Evolutionary conservation across 108 stramenopile genomes (phyloP).

Genomic region (Skeletonema grethae): DNA sequence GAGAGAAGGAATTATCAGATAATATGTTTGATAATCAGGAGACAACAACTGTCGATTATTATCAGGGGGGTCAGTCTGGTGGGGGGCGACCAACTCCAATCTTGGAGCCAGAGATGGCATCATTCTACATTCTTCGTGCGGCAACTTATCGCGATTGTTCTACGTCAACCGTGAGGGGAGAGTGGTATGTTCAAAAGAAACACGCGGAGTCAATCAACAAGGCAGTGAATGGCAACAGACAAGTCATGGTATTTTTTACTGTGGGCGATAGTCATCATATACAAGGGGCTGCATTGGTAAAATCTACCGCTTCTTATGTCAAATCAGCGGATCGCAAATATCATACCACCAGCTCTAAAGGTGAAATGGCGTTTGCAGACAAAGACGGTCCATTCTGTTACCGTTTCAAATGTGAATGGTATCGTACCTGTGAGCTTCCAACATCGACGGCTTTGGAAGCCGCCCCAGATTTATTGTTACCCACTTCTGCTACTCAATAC

Average conservation of each 20-base stretch:
- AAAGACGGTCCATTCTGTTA: slow-evolving; percentile 60
- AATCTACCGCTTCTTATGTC: slow-evolving; percentile 57
- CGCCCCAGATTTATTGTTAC: slow-evolving; percentile 76
- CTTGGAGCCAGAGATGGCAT: slow-evolving; percentile 80
- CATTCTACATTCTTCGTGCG: slow-evolving; percentile 76
- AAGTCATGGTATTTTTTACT: slow-evolving; percentile 88
- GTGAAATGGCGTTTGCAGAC: slow-evolving; percentile 44
- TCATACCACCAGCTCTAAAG: not conserved
- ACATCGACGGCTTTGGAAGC: slow-evolving; percentile 79
- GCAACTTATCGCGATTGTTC: slow-evolving; percentile 79
- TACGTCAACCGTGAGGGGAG: slow-evolving; percentile 64
- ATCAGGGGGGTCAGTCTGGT: slow-evolving; percentile 74
- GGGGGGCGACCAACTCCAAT: slow-evolving; percentile 87
- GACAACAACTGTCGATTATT: slow-evolving; percentile 81
- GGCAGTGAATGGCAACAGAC: slow-evolving; percentile 58
- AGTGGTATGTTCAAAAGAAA: slow-evolving; percentile 80
- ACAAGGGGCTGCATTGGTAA: slow-evolving; percentile 84
- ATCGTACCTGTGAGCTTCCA: slow-evolving; percentile 83
- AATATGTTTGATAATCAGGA: slow-evolving; percentile 82
- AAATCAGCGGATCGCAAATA: slow-evolving; percentile 23
- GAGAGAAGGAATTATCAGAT: slow-evolving; percentile 61
- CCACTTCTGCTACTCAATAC: slow-evolving; percentile 69
- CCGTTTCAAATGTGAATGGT: slow-evolving; percentile 78
- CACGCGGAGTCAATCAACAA: slow-evolving; percentile 76
- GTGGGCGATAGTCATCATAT: slow-evolving; percentile 82